These are phyloP conservation scores for Podospora comata DNA, from an alignment of 495 filamentous ascomycete genomes.

Conservation along the genomic window DNA sequence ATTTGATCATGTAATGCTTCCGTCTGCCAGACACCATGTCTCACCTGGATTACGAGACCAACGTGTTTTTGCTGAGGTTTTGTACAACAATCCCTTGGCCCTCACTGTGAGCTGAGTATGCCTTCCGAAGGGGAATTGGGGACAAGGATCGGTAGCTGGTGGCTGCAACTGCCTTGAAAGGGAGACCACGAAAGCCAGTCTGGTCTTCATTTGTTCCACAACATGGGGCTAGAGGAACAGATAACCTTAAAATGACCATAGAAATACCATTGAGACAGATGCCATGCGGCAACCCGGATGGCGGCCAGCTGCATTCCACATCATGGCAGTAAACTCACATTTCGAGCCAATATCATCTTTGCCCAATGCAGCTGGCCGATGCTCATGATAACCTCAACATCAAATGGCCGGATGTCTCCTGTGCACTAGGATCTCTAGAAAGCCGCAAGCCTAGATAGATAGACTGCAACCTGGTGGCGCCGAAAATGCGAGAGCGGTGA, in stretches of 20 bases:
- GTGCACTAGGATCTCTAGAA: too few relatives aligned
- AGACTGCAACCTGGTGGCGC: neutral
- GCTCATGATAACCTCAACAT: neutral
- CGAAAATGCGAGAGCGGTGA: neutral
- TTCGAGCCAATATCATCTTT: neutral
- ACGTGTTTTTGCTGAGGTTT: neutral
- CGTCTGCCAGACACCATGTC: neutral
- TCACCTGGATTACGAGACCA: neutral
- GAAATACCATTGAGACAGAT: conserved; percentile 12
- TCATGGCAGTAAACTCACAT: neutral
- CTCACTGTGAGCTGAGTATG: neutral
- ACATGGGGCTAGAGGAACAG: conserved; percentile 10
- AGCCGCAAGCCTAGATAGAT: neutral
- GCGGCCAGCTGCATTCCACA: conserved; percentile 13
- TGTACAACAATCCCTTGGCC: neutral
- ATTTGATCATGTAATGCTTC: neutral
- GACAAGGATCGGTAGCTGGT: neutral
- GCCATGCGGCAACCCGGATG: conserved; percentile 13
- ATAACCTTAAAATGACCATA: conserved; percentile 1
- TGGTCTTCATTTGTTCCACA: conserved; percentile 16
- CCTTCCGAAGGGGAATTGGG: neutral
- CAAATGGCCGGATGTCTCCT: neutral
- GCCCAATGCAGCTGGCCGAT: conserved; percentile 1
- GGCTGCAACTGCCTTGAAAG: neutral
- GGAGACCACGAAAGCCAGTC: neutral